phyloP scores from a whole-genome alignment of 2,329 filamentous ascomycete genomes.

The Aureobasidium sp. region DNA sequence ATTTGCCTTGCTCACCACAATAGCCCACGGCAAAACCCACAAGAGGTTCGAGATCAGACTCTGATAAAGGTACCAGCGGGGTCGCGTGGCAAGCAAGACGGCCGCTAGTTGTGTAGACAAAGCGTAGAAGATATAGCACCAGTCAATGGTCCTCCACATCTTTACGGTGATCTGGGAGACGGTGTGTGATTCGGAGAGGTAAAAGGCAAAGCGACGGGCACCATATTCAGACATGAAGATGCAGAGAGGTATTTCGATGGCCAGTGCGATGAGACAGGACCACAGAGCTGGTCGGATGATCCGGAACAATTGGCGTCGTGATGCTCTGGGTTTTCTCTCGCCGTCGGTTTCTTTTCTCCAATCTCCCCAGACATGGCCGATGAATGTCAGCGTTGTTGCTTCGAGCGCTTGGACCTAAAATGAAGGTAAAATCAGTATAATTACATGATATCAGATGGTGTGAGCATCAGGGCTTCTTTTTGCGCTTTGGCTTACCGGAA shows the following conservation, averaged over 20 bases:
- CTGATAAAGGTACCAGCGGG: slow-evolving; percentile 60
- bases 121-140: slow-evolving; percentile 63
- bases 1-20: slow-evolving; percentile 45
- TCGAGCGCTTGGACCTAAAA: slow-evolving; percentile 50
- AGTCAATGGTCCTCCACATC: slow-evolving; percentile 52
- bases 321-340: slow-evolving; percentile 15
- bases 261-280: slow-evolving; percentile 45
- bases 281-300: slow-evolving; percentile 46
- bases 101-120: slow-evolving; percentile 56
- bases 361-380: slow-evolving; percentile 57
- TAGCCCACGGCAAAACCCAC: slow-evolving; percentile 63
- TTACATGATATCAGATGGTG: background rate
- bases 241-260: slow-evolving; percentile 53
- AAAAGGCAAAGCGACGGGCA: slow-evolving; percentile 51
- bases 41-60: slow-evolving; percentile 57
- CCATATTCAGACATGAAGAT: slow-evolving; percentile 54
- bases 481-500: slow-evolving; percentile 38
- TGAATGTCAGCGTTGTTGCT: slow-evolving; percentile 54
- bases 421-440: background rate
- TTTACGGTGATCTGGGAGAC: slow-evolving; percentile 53
- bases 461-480: too few relatives aligned
- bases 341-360: slow-evolving; percentile 33
- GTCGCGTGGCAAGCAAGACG: slow-evolving; percentile 54
- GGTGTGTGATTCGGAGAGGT: slow-evolving; percentile 47
- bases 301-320: slow-evolving; percentile 16